These are phyloP conservation scores for Vinca minor DNA, from an alignment of 257 asterid species.

Conservation along the genomic window DNA sequence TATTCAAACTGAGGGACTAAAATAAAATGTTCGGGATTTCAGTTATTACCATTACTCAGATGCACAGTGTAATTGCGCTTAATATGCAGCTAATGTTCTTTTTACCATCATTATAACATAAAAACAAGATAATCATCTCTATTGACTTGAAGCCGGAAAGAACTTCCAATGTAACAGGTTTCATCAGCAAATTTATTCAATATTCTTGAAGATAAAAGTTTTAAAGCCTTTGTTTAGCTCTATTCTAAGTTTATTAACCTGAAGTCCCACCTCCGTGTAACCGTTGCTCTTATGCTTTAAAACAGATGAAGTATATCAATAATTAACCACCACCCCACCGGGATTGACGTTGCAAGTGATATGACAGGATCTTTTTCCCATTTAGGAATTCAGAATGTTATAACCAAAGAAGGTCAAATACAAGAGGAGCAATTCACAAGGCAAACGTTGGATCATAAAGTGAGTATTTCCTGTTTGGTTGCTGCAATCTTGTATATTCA, in stretches of 20 bases:
- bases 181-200: conserved; percentile 1
- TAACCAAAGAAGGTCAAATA: background rate
- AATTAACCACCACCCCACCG: background rate
- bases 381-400: background rate
- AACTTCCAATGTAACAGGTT: background rate
- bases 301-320: background rate
- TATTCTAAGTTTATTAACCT: background rate
- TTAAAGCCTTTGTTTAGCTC: background rate
- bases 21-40: background rate
- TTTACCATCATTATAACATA: background rate
- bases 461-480: background rate
- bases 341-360: background rate
- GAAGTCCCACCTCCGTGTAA: background rate
- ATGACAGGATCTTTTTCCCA: background rate
- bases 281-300: background rate
- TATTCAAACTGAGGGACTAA: background rate
- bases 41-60: background rate
- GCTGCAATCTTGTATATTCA: background rate
- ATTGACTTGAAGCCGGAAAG: background rate
- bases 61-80: background rate
- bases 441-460: background rate
- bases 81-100: background rate
- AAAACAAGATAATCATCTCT: background rate
- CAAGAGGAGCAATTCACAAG: background rate
- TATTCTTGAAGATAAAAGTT: background rate